Base-by-base conservation (phyloP, 805 yeast species). In the Metschnikowia colocasiae region DNA sequence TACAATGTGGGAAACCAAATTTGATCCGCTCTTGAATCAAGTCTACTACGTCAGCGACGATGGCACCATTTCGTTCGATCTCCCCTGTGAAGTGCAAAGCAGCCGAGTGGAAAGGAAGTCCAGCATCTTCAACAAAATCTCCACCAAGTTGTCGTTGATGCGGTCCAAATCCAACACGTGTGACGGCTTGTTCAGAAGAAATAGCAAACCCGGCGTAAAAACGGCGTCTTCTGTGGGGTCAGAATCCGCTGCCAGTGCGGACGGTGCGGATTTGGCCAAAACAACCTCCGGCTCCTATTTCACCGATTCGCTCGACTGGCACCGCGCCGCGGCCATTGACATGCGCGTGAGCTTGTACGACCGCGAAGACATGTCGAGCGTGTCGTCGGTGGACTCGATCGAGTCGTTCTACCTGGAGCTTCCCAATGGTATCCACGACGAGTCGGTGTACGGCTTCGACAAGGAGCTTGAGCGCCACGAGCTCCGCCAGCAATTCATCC, bases 401-500 rank as follows among this genome's bases (percentile, higher is more conserved):
- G 65, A 59, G 36, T 54, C 61, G 1, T 61, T 55, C 39, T 54
- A 54, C 47, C 53, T 55, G 31, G 61, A 47, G 42, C 51, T 55
- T 6, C 56, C 50, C 12, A 37, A 40, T 36, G 54, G 48, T 10
- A 49, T 53, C 13, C 48, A 49, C 41, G 52, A 47, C 44, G 57
- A 59, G 10, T 52, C 56, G 13, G 45, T 55, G 16, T 49, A 47
- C 30, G 40, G 37, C n/a, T 45, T 34, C 12, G 56, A 56, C 32
- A 62, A 61, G 48, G 74, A 70, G 40, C 53, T 54, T 42, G 75
- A 71, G 52, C 59, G 73, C 48, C 52, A 59, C 25, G 73, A 71
- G 57, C 62, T 71, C 38, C 60, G 76, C 38, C 56, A 64, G 46
- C 74, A 69, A 49, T 63, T 71, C 45, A 52, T 69, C 51, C 59